phyloP scores from a whole-genome alignment of 2,329 filamentous ascomycete species.

The Pseudopyricularia cyperi region DNA sequence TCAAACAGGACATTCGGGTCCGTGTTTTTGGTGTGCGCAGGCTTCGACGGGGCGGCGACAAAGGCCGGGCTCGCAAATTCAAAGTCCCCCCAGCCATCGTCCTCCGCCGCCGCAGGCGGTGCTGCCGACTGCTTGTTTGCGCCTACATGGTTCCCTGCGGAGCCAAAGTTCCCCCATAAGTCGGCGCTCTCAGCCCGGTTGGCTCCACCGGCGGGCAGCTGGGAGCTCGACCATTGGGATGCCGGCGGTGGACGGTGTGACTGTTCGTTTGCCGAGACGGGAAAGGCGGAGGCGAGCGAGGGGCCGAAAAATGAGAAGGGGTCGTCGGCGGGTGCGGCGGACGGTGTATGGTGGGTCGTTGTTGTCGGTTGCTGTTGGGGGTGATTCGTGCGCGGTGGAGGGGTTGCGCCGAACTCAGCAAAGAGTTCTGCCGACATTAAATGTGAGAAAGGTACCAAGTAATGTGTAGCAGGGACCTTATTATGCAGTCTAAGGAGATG shows the following conservation, averaged over 20 bases:
- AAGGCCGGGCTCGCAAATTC: conserved; percentile 33
- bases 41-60: conserved; percentile 1
- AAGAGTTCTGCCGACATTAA: conserved; percentile 59
- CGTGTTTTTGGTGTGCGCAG: conserved; percentile 8
- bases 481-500: not conserved
- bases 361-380: conserved; percentile 9
- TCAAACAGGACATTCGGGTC: conserved; percentile 53
- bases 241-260: conserved; percentile 6
- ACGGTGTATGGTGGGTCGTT: conserved; percentile 3
- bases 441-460: too few relatives aligned
- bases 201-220: not conserved
- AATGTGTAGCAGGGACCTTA: too few relatives aligned
- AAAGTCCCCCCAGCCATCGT: conserved; percentile 58
- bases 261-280: conserved; percentile 2
- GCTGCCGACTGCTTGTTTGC: not conserved
- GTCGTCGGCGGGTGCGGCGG: conserved; percentile 9
- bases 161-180: too few relatives aligned
- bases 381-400: conserved; percentile 14
- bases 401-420: conserved; percentile 43
- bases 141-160: too few relatives aligned
- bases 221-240: conserved; percentile 13
- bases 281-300: not conserved
- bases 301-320: conserved; percentile 18
- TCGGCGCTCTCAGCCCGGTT: too few relatives aligned
- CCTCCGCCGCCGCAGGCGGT: conserved; percentile 26